Conservation (phyloP, 192 early-diverging fungal species). For the Gaertneriomyces sp. region DNA sequence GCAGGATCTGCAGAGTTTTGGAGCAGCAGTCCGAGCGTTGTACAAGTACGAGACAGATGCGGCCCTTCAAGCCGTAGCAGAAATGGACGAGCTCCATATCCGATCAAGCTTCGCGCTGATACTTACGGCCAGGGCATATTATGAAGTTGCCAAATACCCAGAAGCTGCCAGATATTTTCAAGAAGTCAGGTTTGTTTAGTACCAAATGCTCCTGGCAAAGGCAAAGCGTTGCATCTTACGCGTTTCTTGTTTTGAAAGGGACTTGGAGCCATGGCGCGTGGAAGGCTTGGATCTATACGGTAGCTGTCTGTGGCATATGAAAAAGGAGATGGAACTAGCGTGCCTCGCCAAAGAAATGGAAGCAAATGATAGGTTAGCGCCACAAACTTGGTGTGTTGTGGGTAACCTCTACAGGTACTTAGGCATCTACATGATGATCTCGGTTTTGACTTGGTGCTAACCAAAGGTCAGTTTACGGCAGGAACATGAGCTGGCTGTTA, state of each 20-base stretch:
- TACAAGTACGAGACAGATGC: slow-evolving; percentile 20
- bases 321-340: slow-evolving; percentile 65
- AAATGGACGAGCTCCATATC: slow-evolving; percentile 12
- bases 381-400: slow-evolving; percentile 73
- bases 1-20: slow-evolving; percentile 7
- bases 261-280: slow-evolving; percentile 66
- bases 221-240: background rate
- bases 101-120: slow-evolving; percentile 24
- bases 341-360: slow-evolving; percentile 74
- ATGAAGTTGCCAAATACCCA: slow-evolving; percentile 49
- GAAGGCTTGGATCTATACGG: slow-evolving; percentile 84
- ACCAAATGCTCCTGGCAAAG: background rate
- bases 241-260: slow-evolving; percentile 24
- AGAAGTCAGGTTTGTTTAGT: slow-evolving; percentile 1
- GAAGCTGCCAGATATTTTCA: slow-evolving; percentile 38
- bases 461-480: slow-evolving; percentile 57
- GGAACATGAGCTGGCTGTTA: slow-evolving; percentile 72
- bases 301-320: slow-evolving; percentile 81
- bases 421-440: too few species aligned
- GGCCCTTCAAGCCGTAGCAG: slow-evolving; percentile 16
- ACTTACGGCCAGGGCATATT: slow-evolving; percentile 45
- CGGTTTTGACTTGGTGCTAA: background rate
- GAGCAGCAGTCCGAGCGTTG: slow-evolving; percentile 20
- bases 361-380: slow-evolving; percentile 56
- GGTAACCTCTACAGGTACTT: slow-evolving; percentile 44